These are phyloP conservation scores for Micromonas commoda DNA, from an alignment of 139 green algal genomes.

Conservation along the genomic window DNA sequence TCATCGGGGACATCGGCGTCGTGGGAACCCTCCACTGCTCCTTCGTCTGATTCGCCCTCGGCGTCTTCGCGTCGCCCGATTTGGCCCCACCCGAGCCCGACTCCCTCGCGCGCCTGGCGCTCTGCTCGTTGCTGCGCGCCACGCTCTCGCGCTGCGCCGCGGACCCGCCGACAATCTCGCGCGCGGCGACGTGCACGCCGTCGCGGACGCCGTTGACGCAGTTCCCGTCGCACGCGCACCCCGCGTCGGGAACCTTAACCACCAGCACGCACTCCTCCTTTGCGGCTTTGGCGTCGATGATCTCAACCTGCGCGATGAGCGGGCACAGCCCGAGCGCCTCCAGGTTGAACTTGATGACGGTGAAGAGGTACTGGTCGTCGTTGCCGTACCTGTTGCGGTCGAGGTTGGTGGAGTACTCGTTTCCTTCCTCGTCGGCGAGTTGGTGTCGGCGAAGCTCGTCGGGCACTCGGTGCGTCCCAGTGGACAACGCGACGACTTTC, in stretches of 20 bases:
- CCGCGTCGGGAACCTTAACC: background rate
- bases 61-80: no score
- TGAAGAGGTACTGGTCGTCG: slow-evolving; percentile 93
- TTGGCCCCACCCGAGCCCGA: no score
- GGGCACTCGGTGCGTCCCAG: slow-evolving; percentile 80
- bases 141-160: background rate
- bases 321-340: slow-evolving; percentile 82
- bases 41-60: background rate
- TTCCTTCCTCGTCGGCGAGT: slow-evolving; percentile 63
- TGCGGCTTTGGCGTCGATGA: slow-evolving; percentile 81
- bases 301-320: slow-evolving; percentile 87
- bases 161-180: background rate
- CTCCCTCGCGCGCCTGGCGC: no score
- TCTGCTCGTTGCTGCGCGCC: background rate
- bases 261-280: background rate
- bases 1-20: background rate
- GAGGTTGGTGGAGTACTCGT: slow-evolving; percentile 89
- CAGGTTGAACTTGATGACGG: slow-evolving; percentile 69
- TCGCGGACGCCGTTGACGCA: background rate
- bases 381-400: slow-evolving; percentile 91
- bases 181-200: background rate
- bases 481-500: slow-evolving; percentile 85
- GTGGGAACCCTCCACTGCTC: background rate
- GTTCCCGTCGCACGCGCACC: background rate
- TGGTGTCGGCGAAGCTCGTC: slow-evolving; percentile 84